Base-by-base conservation (phyloP, 805 yeast genomes). In the Ogataea thermomethanolica region DNA sequence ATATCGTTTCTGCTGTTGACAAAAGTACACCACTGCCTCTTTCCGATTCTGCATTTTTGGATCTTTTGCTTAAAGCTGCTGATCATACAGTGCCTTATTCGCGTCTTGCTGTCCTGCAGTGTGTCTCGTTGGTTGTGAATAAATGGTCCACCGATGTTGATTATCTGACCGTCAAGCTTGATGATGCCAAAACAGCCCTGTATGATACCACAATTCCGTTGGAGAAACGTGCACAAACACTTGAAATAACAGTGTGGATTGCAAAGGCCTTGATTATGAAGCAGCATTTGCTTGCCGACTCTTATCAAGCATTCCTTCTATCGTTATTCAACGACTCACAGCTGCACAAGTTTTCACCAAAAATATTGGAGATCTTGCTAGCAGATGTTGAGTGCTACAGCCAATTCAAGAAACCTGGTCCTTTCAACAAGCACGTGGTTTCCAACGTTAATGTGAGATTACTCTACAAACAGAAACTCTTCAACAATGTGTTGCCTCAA, bases 391-490 rank as follows among this genome's bases (percentile, higher is more conserved):
- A 76, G 12, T 64, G 83, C 5, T 76, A 84, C 40, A 64, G 70
- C 33, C 78, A 65, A 6, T 71, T 71, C 21, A 66, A 66, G 28
- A 53, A 45, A 35, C 35, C 39, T 4, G 59, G 58, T n/a, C 33
- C 51, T 6, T 35, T 53, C 31, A 50, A 51, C 5, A 58, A 54
- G 32, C 41, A 49, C 4, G 41, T 40, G n/a, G 74, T 73, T 1
- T 59, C 59, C 46, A 78, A 78, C 46, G 70, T 84, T 40, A 77
- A 80, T 44, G 74, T 83, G 13, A 74, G 84, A 43, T 60, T 75
- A 32, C 68, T 93, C 17, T 87, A 84, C 70, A 88, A 88, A 56
- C 99, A 93, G 55, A 80, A 80, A 48, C 70, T 86, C 20, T 87
- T 88, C 56, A 76, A 78, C 44, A 63, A 69, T 7, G 65, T 79